Evolutionary conservation across 768 basidiomycete genomes (phyloP), one percentile per base, ranked within the genome.

Genomic region (Kwoniella shandongensis): DNA sequence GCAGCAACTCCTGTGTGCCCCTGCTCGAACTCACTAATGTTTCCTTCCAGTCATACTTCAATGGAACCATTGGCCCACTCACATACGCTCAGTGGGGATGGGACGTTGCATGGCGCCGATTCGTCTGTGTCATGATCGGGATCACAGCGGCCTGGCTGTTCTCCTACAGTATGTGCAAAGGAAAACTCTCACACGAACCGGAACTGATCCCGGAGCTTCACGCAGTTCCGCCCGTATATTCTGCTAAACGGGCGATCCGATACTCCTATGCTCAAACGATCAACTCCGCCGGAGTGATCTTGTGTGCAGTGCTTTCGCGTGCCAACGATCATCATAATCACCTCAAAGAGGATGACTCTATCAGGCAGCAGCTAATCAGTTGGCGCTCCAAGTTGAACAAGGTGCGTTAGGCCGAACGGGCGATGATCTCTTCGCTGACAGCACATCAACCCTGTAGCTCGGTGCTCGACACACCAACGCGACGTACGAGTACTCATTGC

Each of bases 241-340:
- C 89, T 0, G 84, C 89, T 35, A 83, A 89, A 4, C 77, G 77
- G 8, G 90, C 89, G 62, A 85, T 89, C 61, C 84, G 90, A 3
- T 79, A 81, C 6, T 81, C 85, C 1, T 79, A 91, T 59, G 81
- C 89, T 0, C 88, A 86, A 1, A 85, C 85, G 0, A 81, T 84
- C 29, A 76, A 81, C 0, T 85, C 89, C 65, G 75, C 89, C 5
- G 89, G 88, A 1, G 78, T 81, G 0, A 80, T 87, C 10, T 87
- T 91, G 55, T 92, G 90, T 69, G 81, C 85, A 1, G 83, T 90
- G 26, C 77, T 93, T 2, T 87, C 87, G 0, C 85, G 83, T 59
- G 86, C 87, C 0, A 83, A 85, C 59, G 81, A 82, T 4, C 81
- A 80, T 42, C 74, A 71, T 69, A 45, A 64, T 23, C 66, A 77